phyloP scores from a whole-genome alignment of 2,329 filamentous ascomycete genomes.

The Aspergillus fumigatus region DNA sequence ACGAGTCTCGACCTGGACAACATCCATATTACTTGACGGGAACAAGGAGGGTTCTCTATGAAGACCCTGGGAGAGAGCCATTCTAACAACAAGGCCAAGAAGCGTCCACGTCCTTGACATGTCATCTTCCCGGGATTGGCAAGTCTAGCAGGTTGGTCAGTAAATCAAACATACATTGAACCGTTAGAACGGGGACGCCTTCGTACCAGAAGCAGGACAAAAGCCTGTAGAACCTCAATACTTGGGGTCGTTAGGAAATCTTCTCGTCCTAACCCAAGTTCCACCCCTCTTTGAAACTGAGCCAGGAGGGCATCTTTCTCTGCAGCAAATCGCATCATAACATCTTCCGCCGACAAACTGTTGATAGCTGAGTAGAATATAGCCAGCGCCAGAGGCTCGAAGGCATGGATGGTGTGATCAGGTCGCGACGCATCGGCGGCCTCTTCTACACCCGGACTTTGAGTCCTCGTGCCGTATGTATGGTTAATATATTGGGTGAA shows the following conservation, averaged over 20 bases:
- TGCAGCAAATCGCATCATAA: not conserved
- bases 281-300: constrained; percentile 2
- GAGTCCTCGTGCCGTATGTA: not conserved
- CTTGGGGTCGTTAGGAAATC: constrained; percentile 1
- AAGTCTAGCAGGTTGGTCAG: not conserved
- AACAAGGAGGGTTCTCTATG: constrained; percentile 11
- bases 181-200: too few relatives aligned
- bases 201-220: constrained; percentile 2
- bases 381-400: constrained; percentile 4
- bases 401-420: not conserved
- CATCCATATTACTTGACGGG: constrained; percentile 9
- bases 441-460: not conserved
- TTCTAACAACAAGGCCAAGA: constrained; percentile 7
- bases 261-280: constrained; percentile 3
- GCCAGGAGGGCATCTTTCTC: constrained; percentile 2
- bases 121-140: constrained; percentile 11
- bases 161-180: too few relatives aligned
- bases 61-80: constrained; percentile 10
- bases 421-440: not conserved
- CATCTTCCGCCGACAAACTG: not conserved
- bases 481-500: constrained; percentile 1
- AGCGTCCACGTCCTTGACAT: constrained; percentile 10
- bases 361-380: constrained; percentile 5
- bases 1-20: constrained; percentile 8
- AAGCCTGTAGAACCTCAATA: constrained; percentile 5